Conservation (phyloP, 768 basidiomycete genomes). For the Suillus clintonianus region DNA sequence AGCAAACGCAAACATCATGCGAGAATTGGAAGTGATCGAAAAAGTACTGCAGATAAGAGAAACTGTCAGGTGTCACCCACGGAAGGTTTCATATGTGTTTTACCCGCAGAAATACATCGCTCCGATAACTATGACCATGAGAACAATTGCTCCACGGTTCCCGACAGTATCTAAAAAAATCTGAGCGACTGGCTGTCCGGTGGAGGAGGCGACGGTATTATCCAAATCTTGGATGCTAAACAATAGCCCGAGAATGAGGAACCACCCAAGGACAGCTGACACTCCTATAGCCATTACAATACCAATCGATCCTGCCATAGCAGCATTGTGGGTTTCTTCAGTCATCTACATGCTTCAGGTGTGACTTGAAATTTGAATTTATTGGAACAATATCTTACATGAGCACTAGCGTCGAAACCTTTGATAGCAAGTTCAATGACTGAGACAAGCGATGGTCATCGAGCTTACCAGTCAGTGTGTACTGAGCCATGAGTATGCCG, state of each 20-base stretch:
- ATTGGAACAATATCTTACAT: slow-evolving; percentile 41
- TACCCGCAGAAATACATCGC: slow-evolving; percentile 77
- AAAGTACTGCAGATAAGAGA: slow-evolving; percentile 51
- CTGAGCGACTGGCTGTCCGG: slow-evolving; percentile 74
- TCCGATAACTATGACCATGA: slow-evolving; percentile 73
- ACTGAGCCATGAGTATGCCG: slow-evolving; percentile 77
- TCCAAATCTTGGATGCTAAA: slow-evolving; percentile 78
- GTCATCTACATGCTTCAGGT: slow-evolving; percentile 53
- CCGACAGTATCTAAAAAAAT: slow-evolving; percentile 81
- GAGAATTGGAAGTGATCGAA: slow-evolving; percentile 75
- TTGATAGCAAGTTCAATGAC: slow-evolving; percentile 17
- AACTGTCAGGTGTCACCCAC: neutral
- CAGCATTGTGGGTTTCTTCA: slow-evolving; percentile 74
- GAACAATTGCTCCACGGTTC: slow-evolving; percentile 67
- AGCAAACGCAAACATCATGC: slow-evolving; percentile 84
- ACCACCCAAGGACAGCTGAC: slow-evolving; percentile 74
- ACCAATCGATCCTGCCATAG: slow-evolving; percentile 65
- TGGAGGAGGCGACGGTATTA: slow-evolving; percentile 49
- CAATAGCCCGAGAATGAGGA: slow-evolving; percentile 68
- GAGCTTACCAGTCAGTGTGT: slow-evolving; percentile 64
- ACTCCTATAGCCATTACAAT: slow-evolving; percentile 74
- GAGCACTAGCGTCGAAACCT: slow-evolving; percentile 78
- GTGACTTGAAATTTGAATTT: neutral
- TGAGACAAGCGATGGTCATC: neutral
- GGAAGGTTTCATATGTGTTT: slow-evolving; percentile 9